Base-by-base conservation (phyloP, 805 yeast species). In the Blastobotrys muscicola region DNA sequence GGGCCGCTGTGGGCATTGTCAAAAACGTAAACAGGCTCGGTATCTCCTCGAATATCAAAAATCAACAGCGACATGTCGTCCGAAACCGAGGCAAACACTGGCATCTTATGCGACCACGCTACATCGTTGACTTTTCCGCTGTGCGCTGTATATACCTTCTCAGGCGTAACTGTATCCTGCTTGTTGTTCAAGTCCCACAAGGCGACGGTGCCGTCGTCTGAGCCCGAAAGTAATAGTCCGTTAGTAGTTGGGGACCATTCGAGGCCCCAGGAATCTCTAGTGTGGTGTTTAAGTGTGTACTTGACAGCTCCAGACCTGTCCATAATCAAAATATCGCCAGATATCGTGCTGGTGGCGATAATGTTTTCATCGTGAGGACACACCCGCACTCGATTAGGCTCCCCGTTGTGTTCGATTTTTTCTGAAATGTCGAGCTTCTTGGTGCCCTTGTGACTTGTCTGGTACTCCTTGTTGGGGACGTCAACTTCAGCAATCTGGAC, bases 141-240 rank as follows among this genome's bases (percentile, higher is more conserved):
- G 57, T 81, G 86, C 15, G n/a, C n/a, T 20, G 26, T 20, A 6
- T 20, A 20, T 20, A 20, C 26, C 26, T 20, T 16, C 39, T 33
- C 10, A 11, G 32, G 26, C 26, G 26, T 4, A 6, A 20, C 26
- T 20, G 26, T 29, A n/a, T 14, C 41, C 33, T 33, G 36, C 11
- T 41, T n/a, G 13, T 26, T 36, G 11, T 63, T 71, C n/a, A 76
- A 53, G 50, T 82, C 84, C 95, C 94, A 85, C 38, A 80, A 57
- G 0, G 85, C 85, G 37, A 85, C 75, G 30, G 75, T 74, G n/a
- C 72, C 61, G 58, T 85, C 94, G 46, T 75, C 77, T 5, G 85
- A 71, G 1, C 85, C 86, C 1, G 90, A 70, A n/a, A 80, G 64
- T 26, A 85, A 68, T 46, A 62, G 62, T 29, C 71, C 66, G 20